Base-by-base conservation (phyloP, 768 basidiomycete species). In the Lactarius sanguifluus region DNA sequence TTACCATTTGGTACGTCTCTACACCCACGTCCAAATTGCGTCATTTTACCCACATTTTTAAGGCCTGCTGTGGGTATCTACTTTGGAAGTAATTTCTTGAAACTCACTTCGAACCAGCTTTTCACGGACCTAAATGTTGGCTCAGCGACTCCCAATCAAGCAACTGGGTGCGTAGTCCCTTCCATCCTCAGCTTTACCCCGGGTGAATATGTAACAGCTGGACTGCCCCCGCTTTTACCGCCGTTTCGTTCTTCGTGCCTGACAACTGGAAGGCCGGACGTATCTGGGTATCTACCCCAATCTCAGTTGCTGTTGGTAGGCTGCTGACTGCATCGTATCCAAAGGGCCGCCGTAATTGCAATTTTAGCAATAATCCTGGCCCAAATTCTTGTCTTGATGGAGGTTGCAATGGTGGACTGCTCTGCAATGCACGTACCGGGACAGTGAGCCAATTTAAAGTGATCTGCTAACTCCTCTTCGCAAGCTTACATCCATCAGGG, bases 401-500 rank as follows among this genome's bases (percentile, higher is more conserved):
- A n/a, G 79, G 78, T 30, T 79, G 79, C 71, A 79, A 77, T 52
- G 77, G 80, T 56, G 80, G 80, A 45, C 72, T 80, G 0, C 57
- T 72, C 25, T 80, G 79, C 61, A 75, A 79, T 67, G 66, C 74
- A 15, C 63, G 69, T 67, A 76, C 74, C 16, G 80, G 80, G 9
- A 80, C 79, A 0, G 79, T 76, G 50, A 62, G 74, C 70, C 25
- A 18, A 41, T 41, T 23, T 25, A 9, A 12, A 50, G 47, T 13
- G 12, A 25, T 50, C 23, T 10, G 23, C 25, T 50, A 18, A 32
- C 56, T 63, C 23, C 45, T 16, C 28, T 30, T 12, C 7, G 40
- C 56, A 10, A 36, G n/a, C 57, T 40, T 15, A 40, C 41, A 12
- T 62, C 36, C 23, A 20, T 13, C n/a, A 72, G 77, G 77, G 77